These are phyloP conservation scores for Macadamia tetraphylla DNA, from an alignment of 164 flowering plant genomes.

Conservation along the genomic window DNA sequence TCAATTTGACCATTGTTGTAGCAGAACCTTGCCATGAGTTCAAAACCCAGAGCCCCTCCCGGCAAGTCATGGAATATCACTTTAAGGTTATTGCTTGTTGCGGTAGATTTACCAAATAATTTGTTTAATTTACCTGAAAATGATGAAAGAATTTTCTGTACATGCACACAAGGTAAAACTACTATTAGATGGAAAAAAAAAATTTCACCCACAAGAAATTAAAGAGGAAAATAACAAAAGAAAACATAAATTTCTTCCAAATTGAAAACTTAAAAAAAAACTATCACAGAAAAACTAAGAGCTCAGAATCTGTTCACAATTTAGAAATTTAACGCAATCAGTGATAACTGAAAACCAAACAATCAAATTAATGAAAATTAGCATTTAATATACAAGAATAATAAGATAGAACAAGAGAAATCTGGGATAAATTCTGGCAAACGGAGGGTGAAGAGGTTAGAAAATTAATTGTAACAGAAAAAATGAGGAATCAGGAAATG, in stretches of 20 bases:
- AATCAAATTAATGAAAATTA: slow-evolving; percentile 19
- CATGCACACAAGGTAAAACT: not conserved
- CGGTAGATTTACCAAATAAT: slow-evolving; percentile 24
- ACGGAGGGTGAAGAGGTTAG: slow-evolving; percentile 27
- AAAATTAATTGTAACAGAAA: slow-evolving; percentile 33
- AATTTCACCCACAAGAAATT: not conserved
- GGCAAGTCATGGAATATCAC: slow-evolving; percentile 54
- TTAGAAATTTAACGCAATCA: too few relatives aligned
- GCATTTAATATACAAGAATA: slow-evolving; percentile 10
- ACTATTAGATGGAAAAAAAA: not conserved
- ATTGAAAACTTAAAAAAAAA: too few relatives aligned
- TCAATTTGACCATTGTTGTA: slow-evolving; percentile 39
- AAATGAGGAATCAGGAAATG: slow-evolving; percentile 18
- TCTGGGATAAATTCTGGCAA: slow-evolving; percentile 11
- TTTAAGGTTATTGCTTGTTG: slow-evolving; percentile 20
- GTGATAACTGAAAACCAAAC: not conserved
- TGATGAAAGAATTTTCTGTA: slow-evolving; percentile 39
- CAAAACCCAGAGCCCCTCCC: slow-evolving; percentile 62
- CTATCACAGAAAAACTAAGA: too few relatives aligned
- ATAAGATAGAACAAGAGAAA: slow-evolving; percentile 12
- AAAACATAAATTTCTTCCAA: not conserved
- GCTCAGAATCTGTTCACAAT: too few relatives aligned
- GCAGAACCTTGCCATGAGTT: slow-evolving; percentile 56
- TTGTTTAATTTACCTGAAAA: slow-evolving; percentile 40
- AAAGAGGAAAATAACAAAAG: not conserved